Conservation (phyloP, 495 filamentous ascomycete genomes). For the Tuber brumale region DNA sequence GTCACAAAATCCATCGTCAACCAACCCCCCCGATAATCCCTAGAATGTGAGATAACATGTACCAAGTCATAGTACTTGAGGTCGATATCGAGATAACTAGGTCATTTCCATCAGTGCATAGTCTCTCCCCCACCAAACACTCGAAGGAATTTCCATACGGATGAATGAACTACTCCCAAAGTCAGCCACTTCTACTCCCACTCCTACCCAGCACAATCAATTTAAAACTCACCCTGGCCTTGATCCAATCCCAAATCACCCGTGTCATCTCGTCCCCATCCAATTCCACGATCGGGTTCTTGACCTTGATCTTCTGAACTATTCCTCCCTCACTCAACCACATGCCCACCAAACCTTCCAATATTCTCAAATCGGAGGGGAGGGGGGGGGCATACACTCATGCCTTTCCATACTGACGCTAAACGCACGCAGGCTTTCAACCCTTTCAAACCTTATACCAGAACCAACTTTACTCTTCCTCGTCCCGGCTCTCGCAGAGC, state of each 20-base stretch:
- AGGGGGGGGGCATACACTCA: background rate
- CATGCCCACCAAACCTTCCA: constrained; percentile 3
- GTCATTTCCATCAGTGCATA: constrained; percentile 9
- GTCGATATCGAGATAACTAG: constrained; percentile 82
- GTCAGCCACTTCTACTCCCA: constrained; percentile 3
- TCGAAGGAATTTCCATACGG: constrained; percentile 51
- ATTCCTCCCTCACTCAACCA: background rate
- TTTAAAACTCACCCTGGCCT: constrained; percentile 63
- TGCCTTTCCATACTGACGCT: background rate
- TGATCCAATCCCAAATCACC: constrained; percentile 98
- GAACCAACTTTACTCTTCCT: background rate
- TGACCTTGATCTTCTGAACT: constrained; percentile 80
- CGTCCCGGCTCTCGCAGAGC: background rate
- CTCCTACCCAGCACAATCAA: constrained; percentile 4
- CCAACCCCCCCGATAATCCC: background rate
- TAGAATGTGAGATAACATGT: constrained; percentile 23
- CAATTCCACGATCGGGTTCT: constrained; percentile 88
- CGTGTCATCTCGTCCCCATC: constrained; percentile 99
- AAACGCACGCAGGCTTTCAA: background rate
- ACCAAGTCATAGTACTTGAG: constrained; percentile 97
- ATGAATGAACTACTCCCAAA: constrained; percentile 63
- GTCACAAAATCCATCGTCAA: constrained; percentile 7
- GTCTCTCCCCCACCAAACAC: constrained; percentile 10
- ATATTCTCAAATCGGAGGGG: background rate
- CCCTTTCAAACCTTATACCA: background rate